Evolutionary conservation across 805 yeast genomes (phyloP), one percentile per base, ranked within the genome.

Genomic region (Candida railenensis): DNA sequence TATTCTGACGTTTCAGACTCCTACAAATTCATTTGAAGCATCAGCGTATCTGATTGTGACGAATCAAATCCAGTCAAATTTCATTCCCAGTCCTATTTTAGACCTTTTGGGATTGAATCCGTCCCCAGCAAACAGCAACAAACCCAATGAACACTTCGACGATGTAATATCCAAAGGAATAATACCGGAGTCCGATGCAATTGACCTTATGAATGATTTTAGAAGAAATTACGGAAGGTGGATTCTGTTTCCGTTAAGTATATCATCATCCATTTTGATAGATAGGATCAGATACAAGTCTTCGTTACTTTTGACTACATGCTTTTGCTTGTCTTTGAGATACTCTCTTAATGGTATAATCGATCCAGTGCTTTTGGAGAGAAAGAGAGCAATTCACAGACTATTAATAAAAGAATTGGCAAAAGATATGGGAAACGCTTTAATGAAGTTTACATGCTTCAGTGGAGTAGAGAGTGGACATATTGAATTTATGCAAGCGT

Each of bases 211-310:
- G 52, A 73, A 72, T 44, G 77, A 76, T 40, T 87, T 87, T 58
- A 67, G 85, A 37, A 78, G 81, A 42, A 75, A 85, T 55, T 87
- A 83, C 57, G 89, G 90, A 3, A 73, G 89, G 25, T 87, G 95
- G 95, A 81, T 85, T 2, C 80, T 87, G 45, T 80, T 87, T 43
- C 89, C 91, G 0, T 75, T 76, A 25, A 67, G 67, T 12, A 57
- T 77, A 32, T 58, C 81, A 3, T 73, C 83, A 0, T 74, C 67
- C 16, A 68, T 66, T 32, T 65, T 87, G 19, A 66, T 85, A 8
- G 74, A 69, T 3, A 61, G 76, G 30, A 70, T 86, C 37, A 59
- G 81, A 34, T 48, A 57, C 20, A 70, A 74, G 34, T 81, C 87
- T 18, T 81, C 91, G 1, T 65, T 87, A 34, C 66, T 87, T n/a